Evolutionary conservation across 371 early-diverging fungal species (phyloP), one percentile per base, ranked within the genome.

Genomic region (Mucor piriformis): DNA sequence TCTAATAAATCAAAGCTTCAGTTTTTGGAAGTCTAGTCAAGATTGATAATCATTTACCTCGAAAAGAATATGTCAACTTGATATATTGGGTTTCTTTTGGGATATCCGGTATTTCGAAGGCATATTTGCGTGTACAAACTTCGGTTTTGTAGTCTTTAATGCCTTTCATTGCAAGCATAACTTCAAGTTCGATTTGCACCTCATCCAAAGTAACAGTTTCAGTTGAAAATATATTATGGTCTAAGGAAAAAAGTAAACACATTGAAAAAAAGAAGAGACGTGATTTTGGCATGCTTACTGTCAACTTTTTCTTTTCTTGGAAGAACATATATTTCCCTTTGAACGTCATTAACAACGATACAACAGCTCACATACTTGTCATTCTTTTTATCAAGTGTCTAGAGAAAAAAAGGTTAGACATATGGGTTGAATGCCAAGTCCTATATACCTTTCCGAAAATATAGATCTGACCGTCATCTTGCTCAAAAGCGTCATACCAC

Each of bases 401-500:
- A 33, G n/a, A 16, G 18, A 29, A 29, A 29, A 0, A 1, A 8
- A 29, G 8, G 8, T 29, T 29, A 29, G 8, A 29, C 29, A 8
- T n/a, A n/a, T n/a, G 8, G 29, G 29, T 29, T 29, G 8, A 29
- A 46, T 35, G 18, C 6, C 18, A 1, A 8, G 11, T 12, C 21
- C n/a, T 15, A 2, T n/a, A 8, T 38, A 63, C 76, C 80, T 97
- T 98, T 61, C 96, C 97, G 80, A 98, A 92, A 2, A 97, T 59
- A 59, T 93, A 96, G 0, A 98, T 81, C 2, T 67, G 54, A 0
- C 95, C 95, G 15, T 72, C 64, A 58, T 80, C 73, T 27, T 82
- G 82, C 63, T 97, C 97, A 61, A 73, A 83, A 2, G 94, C 95
- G 75, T 98, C 97, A 54, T 95, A 79, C 96, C 96, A 98, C 76